phyloP scores from a whole-genome alignment of 192 early-diverging fungal genomes.

The Coemansia nantahalensis region DNA sequence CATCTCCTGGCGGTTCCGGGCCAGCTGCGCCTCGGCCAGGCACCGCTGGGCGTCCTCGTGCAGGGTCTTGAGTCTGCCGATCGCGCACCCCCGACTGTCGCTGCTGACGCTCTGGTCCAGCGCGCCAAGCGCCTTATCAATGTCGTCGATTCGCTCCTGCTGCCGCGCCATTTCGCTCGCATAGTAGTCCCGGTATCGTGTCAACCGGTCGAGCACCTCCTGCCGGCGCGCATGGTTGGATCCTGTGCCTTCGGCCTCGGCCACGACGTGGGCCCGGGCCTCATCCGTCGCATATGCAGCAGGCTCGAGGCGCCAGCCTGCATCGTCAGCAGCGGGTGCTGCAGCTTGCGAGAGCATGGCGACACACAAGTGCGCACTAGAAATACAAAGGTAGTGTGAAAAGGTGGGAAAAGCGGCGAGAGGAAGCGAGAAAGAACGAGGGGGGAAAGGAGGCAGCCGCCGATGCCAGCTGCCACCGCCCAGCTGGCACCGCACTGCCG shows the following conservation, averaged over 20 bases:
- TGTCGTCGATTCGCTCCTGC: constrained; percentile 34
- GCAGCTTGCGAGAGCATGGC: no score
- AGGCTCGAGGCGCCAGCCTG: no score
- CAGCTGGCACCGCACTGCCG: no score
- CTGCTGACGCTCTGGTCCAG: constrained; percentile 5
- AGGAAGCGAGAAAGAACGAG: no score
- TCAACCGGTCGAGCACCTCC: constrained; percentile 25
- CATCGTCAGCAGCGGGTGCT: no score
- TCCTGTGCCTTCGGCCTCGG: not conserved
- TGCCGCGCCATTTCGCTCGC: constrained; percentile 23
- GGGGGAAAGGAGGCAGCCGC: no score
- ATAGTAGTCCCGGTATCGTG: constrained; percentile 36
- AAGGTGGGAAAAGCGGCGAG: no score
- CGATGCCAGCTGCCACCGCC: no score
- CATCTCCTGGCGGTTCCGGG: constrained; percentile 29
- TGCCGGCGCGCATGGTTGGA: not conserved
- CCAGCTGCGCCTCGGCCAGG: constrained; percentile 29
- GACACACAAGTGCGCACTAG: no score
- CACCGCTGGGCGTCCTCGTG: constrained; percentile 28
- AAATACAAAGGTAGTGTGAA: no score
- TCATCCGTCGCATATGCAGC: no score
- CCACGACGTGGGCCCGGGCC: not conserved
- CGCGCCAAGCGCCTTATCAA: constrained; percentile 14
- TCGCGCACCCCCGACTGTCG: constrained; percentile 8
- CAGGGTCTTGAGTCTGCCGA: constrained; percentile 12